Evolutionary conservation across 2,329 filamentous ascomycete species (phyloP), one percentile per base, ranked within the genome.

Genomic region (Metarhizium rileyi): DNA sequence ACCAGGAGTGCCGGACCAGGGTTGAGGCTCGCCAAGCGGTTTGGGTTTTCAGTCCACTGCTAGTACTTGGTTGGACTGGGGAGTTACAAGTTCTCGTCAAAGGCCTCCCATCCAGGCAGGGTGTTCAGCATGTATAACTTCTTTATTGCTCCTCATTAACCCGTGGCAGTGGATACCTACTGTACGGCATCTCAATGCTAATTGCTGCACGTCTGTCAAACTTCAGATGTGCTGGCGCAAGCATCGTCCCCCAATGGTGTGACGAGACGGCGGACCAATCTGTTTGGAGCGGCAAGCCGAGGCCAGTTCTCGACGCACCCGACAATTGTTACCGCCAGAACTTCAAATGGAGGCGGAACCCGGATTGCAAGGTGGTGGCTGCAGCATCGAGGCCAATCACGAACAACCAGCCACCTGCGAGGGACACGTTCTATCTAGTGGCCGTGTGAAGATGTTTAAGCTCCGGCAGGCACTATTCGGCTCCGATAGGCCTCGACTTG

Each of bases 401-500:
- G 23, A 14, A 26, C 26, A 9, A 9, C 14, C 16, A 26, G 20
- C 36, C 27, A 20, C 4, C 16, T n/a, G 27, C 26, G 38, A 35
- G 27, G 47, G 36, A 26, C n/a, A n/a, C n/a, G n/a, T n/a, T n/a
- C n/a, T n/a, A n/a, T n/a, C 43, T 30, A 6, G 28, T 30, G 28
- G 28, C 28, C n/a, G n/a, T n/a, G n/a, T n/a, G 35, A 38, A 38
- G 14, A 28, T 23, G 8, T 18, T 36, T 33, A 27, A 22, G 44
- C 5, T 23, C 27, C 49, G 49, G 49, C 44, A 50, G 49, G 49
- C 45, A 47, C 12, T 38, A 30, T 33, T 47, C 49, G 49, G 49
- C 36, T 47, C 49, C 49, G 49, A 47, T 36, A 14, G 7, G 27
- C 9, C 16, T 38, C 4, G n/a, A 38, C 16, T 20, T 7, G 28